Base-by-base conservation (phyloP, 2,329 filamentous ascomycete genomes). In the Aspergillus eucalypticola region DNA sequence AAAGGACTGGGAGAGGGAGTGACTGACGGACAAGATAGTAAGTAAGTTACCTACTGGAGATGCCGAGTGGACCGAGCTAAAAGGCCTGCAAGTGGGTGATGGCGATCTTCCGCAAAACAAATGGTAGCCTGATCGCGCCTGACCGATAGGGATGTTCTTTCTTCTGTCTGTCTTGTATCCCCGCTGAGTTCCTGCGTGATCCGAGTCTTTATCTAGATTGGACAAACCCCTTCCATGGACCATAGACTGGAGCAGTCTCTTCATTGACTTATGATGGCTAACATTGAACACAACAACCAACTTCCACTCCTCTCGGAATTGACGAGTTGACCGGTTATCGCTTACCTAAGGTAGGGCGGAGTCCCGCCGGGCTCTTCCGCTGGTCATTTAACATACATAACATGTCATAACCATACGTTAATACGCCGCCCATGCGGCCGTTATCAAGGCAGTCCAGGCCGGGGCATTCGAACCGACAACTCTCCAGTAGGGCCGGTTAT, bases 341-440 rank as follows among this genome's bases (percentile, higher is more conserved):
- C 44, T 49, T 49, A 49, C 44, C 44, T 39, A 53, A 50, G 23
- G 46, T 17, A 58, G 57, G 64, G 66, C 66, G 66, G 64, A 64
- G 64, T 69, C 66, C 67, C 67, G 67, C 67, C 66, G 66, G 66
- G 56, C 62, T 62, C 32, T 67, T 69, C 67, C 66, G 67, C 67
- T 60, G 65, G 35, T 58, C 49, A 59, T 38, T 63, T 56, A 60
- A 58, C 58, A 58, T 57, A 19, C 56, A 53, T 60, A 38, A 60
- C 63, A 17, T 10, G 61, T 60, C 32, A 60, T 62, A 51, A 64
- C 50, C 10, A 23, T 58, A 59, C 59, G 44, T 21, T 17, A 32
- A 25, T 41, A 46, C 21, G 41, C 50, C 17, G 17, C n/a, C 17
- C 27, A 38, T 51, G n/a, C 27, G n/a, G 10, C n/a, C 13, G 32